These are phyloP conservation scores for Apiotrichum gracile DNA, from an alignment of 1,284 basidiomycete species.

Conservation along the genomic window DNA sequence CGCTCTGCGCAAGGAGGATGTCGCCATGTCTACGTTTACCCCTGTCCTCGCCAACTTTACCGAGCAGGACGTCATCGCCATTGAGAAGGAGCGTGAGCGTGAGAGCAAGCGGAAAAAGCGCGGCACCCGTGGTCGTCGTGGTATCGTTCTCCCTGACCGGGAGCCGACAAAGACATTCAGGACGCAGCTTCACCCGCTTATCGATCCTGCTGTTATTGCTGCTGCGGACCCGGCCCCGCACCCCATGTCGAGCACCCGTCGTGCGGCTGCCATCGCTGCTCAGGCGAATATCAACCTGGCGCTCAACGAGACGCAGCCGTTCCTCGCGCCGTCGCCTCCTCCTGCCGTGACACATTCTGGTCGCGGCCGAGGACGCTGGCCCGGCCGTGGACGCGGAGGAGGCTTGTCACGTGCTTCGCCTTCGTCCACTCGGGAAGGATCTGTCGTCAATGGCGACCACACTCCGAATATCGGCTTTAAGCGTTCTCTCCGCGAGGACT, in stretches of 20 bases:
- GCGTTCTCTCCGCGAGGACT: conserved; percentile 27
- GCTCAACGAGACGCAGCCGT: conserved; percentile 36
- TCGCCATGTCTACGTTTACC: conserved; percentile 67
- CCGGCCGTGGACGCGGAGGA: conserved; percentile 6
- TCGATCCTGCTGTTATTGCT: conserved; percentile 31
- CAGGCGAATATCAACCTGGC: conserved; percentile 51
- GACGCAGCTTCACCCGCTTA: conserved; percentile 58
- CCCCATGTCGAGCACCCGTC: conserved; percentile 54
- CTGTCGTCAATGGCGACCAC: conserved; percentile 20
- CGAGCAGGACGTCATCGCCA: conserved; percentile 78
- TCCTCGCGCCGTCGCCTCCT: conserved; percentile 50
- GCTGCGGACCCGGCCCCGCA: conserved; percentile 49
- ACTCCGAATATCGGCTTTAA: conserved; percentile 22
- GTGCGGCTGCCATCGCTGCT: conserved; percentile 79
- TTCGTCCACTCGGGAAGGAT: conserved; percentile 25
- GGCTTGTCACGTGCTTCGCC: conserved; percentile 23
- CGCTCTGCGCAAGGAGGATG: conserved; percentile 62
- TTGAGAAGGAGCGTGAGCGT: conserved; percentile 89
- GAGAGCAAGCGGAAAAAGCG: conserved; percentile 74
- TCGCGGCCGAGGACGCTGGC: conserved; percentile 2
- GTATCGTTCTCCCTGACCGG: conserved; percentile 84
- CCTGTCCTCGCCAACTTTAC: conserved; percentile 83
- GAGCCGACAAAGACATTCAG: conserved; percentile 88
- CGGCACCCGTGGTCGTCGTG: conserved; percentile 79
- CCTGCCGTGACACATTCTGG: conserved; percentile 32